Conservation (phyloP, 768 basidiomycete species). For the Phanerochaete carnosa region DNA sequence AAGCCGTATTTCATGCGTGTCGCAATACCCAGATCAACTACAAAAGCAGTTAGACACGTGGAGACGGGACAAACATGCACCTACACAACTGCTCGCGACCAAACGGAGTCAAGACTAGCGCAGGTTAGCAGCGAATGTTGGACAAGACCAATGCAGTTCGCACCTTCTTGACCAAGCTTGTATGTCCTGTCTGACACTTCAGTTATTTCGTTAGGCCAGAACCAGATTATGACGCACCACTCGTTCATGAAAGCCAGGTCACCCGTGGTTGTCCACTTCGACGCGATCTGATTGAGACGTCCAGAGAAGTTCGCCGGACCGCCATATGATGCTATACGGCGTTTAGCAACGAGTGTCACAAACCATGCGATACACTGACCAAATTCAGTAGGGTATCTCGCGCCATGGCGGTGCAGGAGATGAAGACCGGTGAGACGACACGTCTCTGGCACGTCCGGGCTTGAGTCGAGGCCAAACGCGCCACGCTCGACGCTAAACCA, state of each 20-base stretch:
- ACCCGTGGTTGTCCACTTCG: constrained; percentile 62
- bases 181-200: constrained; percentile 58
- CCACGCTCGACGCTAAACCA: constrained; percentile 74
- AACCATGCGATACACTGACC: constrained; percentile 36
- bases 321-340: constrained; percentile 49
- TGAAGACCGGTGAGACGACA: constrained; percentile 75
- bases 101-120: constrained; percentile 80
- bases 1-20: constrained; percentile 41
- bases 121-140: not conserved
- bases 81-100: constrained; percentile 82
- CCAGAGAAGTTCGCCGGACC: constrained; percentile 55
- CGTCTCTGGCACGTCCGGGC: constrained; percentile 63
- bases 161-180: constrained; percentile 85
- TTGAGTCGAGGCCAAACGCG: constrained; percentile 71
- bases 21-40: constrained; percentile 41
- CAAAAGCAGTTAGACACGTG: not conserved
- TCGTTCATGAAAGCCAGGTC: constrained; percentile 73
- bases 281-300: constrained; percentile 52
- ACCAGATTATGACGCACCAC: constrained; percentile 51
- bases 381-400: constrained; percentile 62
- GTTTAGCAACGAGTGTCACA: not conserved
- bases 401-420: constrained; percentile 80
- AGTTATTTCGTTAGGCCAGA: not conserved
- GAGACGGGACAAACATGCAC: constrained; percentile 21
- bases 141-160: not conserved